Evolutionary conservation across 2,329 filamentous ascomycete genomes (phyloP), one percentile per base, ranked within the genome.

Genomic region (Lecanicillium sp.): DNA sequence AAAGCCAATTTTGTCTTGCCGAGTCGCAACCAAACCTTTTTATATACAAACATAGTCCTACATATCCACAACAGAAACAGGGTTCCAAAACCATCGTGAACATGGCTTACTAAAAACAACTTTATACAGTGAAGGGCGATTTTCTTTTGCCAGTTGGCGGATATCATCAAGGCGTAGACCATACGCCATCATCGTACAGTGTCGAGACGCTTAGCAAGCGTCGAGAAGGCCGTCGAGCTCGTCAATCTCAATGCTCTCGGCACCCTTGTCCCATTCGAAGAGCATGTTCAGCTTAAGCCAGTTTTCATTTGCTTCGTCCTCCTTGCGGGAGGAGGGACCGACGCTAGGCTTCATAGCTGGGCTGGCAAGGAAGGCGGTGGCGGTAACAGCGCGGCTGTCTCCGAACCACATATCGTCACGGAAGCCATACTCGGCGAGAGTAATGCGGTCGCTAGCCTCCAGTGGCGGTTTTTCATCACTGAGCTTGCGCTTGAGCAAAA

Each of bases 141-240:
- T 35, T 18, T 19, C 29, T 35, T 19, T 16, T 25, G 22, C 22
- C 22, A 11, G 22, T 6, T 11, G 22, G 22, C 22, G 22, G 22
- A 25, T 25, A 31, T n/a, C 16, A 27, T 29, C 17, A 14, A 38
- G 39, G 32, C 51, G 46, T 43, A 42, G 41, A 29, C 41, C 45
- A 52, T 42, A 44, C 46, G 43, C 40, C 33, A 28, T 40, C 39
- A 36, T 41, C 34, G 25, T 37, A 41, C 22, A 41, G 15, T 29
- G 8, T 36, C 43, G 40, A 44, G 38, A 37, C 33, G 43, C 38
- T 71, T 64, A 87, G 59, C 79, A 86, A 49, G 77, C 80, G 55
- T 85, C 81, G 52, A 95, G 76, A 57, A 95, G 75, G 51, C 84
- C 79, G 55, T 96, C 90, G 17, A 96, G 78, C 68, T 98, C 92